Base-by-base conservation (phyloP, 129 eudicot species). In the Artemisia tridentata region DNA sequence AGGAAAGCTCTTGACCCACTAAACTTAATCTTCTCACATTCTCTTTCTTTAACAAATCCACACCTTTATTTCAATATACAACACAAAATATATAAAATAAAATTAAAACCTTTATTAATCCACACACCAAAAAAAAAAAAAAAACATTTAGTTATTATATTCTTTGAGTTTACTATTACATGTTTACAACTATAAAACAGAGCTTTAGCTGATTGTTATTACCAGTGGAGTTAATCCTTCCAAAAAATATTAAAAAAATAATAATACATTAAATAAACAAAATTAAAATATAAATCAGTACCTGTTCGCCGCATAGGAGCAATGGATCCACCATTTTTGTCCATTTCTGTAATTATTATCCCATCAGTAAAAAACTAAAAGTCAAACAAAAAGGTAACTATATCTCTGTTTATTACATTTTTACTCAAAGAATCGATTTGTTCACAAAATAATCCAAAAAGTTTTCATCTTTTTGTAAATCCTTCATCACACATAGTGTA, bases 21-120 rank as follows among this genome's bases (percentile, higher is more conserved):
- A 31, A 67, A 76, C 76, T 82, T 72, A 79, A 72, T 69, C 76
- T 77, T 80, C 69, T 73, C 60, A 81, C 2, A 77, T 75, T 78
- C 75, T 72, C 70, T 63, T 52, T 67, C 67, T 65, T 72, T 49
- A 58, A 65, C 58, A 58, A 17, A 10, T 4, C 65, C 50, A 68
- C 52, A 13, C 64, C 69, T 73, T 76, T 66, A 43, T n/a, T 65
- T 64, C 15, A 47, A 68, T 20, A 12, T 8, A 10, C 55, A 2
- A 63, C 43, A 46, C 31, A 20, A 20, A 19, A 18, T 0, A 20
- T 23, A 23, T n/a, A 67, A 31, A 57, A 46, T 25, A 34, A 4
- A 7, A 2, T 1, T 48, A 11, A 38, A 47, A 41, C 45, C 10
- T 12, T 47, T 19, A 11, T 14, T 4, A 19, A 66, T 66, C 71